Base-by-base conservation (phyloP, 1,139 yeast species). In the Debaryomycetaceae sp. region DNA sequence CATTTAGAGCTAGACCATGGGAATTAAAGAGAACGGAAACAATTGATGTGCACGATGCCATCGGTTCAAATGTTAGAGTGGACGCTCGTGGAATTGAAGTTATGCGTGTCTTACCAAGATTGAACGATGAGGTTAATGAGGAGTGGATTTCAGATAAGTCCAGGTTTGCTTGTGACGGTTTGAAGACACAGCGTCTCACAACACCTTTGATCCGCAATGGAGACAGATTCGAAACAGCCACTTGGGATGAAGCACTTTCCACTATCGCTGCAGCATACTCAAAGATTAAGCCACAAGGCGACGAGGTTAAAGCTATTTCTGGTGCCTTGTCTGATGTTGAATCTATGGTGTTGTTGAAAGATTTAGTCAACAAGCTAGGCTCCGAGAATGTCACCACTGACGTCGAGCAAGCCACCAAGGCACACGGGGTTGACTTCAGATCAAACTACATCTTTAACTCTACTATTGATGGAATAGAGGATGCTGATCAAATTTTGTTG, bases 1-100 rank as follows among this genome's bases (percentile, higher is more conserved):
- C 96, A 23, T 88, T 88, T 76, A 84, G 81, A 64, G 95, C 96
- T 17, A 82, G 96, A 67, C 96, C 96, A 38, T 88, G 96, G 96
- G 96, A 88, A 69, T 79, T 88, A 63, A 88, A 87, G 75, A 83
- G 88, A 75, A 87, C 95, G 43, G 96, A 88, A 68, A 78, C 93
- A 44, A 81, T 88, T 58, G 96, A 88, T 67, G 95, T 88, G 27
- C 69, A 83, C 72, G 96, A 88, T 65, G 96, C 84, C 31, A 64
- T 88, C 42, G 96, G 96, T 37, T 83, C 93, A 43, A 86, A 84
- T 61, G 79, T 88, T 51, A 79, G 96, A 64, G 88, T 88, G 45
- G 96, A 88, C 66, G 81, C 93, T 43, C 80, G 95, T 68, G 96
- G 96, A 59, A 79, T 84, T 57, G 95, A 87, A 65, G 95, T 88